phyloP scores from a whole-genome alignment of 768 basidiomycete species.

The Boletellus sp. region DNA sequence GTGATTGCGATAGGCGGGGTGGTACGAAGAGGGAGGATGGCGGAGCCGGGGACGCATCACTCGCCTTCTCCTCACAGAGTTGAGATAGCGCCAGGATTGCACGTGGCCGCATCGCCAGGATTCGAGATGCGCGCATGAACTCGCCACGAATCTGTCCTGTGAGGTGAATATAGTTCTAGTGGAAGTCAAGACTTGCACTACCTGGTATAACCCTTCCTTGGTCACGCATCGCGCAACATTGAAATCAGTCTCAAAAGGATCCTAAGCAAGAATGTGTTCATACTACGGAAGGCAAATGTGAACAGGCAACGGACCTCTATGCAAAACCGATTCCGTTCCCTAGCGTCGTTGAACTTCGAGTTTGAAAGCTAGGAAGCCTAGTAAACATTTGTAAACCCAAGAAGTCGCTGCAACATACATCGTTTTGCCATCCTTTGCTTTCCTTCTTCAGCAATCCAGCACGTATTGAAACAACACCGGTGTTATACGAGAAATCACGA shows the following conservation, averaged over 20 bases:
- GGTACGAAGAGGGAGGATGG: slow-evolving; percentile 41
- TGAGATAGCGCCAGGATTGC: slow-evolving; percentile 81
- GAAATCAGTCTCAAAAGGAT: slow-evolving; percentile 95
- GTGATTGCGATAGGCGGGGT: slow-evolving; percentile 48
- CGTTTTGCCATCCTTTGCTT: slow-evolving; percentile 91
- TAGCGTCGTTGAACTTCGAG: slow-evolving; percentile 58
- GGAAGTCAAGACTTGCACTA: slow-evolving; percentile 27
- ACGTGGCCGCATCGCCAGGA: slow-evolving; percentile 74
- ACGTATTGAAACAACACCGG: slow-evolving; percentile 87
- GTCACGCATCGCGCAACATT: slow-evolving; percentile 97
- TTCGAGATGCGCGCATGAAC: slow-evolving; percentile 93
- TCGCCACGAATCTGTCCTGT: slow-evolving; percentile 84
- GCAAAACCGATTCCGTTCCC: slow-evolving; percentile 93
- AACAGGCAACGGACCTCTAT: slow-evolving; percentile 65
- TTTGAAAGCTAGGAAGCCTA: slow-evolving; percentile 40
- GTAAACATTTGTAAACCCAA: slow-evolving; percentile 4
- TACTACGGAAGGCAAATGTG: background rate
- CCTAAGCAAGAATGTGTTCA: slow-evolving; percentile 43
- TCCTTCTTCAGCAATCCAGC: slow-evolving; percentile 88
- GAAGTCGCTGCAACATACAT: slow-evolving; percentile 49
- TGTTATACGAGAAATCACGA: slow-evolving; percentile 89
- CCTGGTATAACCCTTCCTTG: slow-evolving; percentile 92
- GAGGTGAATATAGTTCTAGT: background rate
- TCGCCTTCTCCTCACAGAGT: slow-evolving; percentile 86
- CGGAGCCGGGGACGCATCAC: slow-evolving; percentile 38